Base-by-base conservation (phyloP, 2,329 filamentous ascomycete species). In the Fusarium succisae region DNA sequence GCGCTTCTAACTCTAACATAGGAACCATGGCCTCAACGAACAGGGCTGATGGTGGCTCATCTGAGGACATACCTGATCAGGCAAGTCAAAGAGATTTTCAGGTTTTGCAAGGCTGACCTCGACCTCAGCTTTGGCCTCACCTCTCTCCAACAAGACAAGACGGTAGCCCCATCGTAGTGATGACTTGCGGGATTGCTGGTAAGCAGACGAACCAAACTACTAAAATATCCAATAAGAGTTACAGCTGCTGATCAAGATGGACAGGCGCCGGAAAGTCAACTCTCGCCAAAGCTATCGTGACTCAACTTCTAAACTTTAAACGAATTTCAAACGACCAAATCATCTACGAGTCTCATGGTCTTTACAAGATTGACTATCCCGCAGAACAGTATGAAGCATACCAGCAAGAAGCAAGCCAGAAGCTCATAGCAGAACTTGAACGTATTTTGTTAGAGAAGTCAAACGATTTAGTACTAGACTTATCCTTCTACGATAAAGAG, bases 401-500 rank as follows among this genome's bases (percentile, higher is more conserved):
- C 35, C 63, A 64, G 5, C 5, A 18, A 2, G 59, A 66, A 38
- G 63, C 63, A 5, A 45, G 54, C 37, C 43, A 50, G 15, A 43
- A 38, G 8, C 35, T 66, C 4, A 20, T 64, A 3, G 18, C 43
- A 17, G 54, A 58, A 5, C 48, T 79, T 6, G 44, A 45, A 17
- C 30, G 38, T 9, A 64, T 80, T 1, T 41, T 76, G 4, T 41
- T 73, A 13, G 66, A 71, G 3, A 66, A 68, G 8, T 39, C 60
- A 3, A 71, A 48, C 9, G 76, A 82, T 47, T 64, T 80, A n/a
- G 70, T 82, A 4, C 58, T 82, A 13, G 81, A 83, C 45, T 63
- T 80, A 5, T 79, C 80, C 1, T 80, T 82, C 63, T 82, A 78
- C 48, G 75, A 74, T 45, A 79, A 75, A 61, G 72, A 75, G 13